Evolutionary conservation across 164 flowering plant genomes (phyloP).

Genomic region (Macadamia tetraphylla): DNA sequence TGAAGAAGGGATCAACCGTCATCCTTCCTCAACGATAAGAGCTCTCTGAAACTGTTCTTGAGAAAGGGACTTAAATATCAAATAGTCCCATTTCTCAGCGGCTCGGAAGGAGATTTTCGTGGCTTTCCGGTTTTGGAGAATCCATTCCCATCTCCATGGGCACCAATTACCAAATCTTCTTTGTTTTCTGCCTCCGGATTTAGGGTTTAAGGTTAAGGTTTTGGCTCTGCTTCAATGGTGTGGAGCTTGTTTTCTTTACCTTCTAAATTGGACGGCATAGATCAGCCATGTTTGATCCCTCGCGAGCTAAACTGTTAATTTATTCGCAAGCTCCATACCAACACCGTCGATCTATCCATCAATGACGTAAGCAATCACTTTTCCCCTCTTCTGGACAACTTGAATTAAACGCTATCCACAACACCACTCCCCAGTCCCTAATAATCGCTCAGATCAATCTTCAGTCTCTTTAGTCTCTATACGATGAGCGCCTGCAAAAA

Average conservation of each 20-base stretch:
- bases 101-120: constrained; percentile 62
- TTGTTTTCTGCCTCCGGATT: too few relatives aligned
- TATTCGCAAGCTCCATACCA: too few relatives aligned
- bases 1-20: constrained; percentile 85
- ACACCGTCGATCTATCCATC: too few relatives aligned
- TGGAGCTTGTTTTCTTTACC: too few relatives aligned
- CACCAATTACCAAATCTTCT: too few relatives aligned
- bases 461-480: background rate
- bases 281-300: too few relatives aligned
- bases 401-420: background rate
- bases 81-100: constrained; percentile 58
- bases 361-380: too few relatives aligned
- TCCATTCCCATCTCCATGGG: constrained; percentile 67
- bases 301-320: too few relatives aligned
- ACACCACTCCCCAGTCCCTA: background rate
- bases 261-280: too few relatives aligned
- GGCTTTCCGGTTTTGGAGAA: constrained; percentile 2
- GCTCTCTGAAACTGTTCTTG: constrained; percentile 33
- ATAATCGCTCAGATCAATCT: background rate
- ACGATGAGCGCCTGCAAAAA: constrained; percentile 22
- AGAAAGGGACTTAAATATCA: constrained; percentile 45
- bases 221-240: too few relatives aligned
- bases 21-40: constrained; percentile 59
- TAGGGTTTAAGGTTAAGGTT: too few relatives aligned
- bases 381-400: too few relatives aligned